Conservation (phyloP, 73 alveolate genomes). For the Paramecium pentaurelia region DNA sequence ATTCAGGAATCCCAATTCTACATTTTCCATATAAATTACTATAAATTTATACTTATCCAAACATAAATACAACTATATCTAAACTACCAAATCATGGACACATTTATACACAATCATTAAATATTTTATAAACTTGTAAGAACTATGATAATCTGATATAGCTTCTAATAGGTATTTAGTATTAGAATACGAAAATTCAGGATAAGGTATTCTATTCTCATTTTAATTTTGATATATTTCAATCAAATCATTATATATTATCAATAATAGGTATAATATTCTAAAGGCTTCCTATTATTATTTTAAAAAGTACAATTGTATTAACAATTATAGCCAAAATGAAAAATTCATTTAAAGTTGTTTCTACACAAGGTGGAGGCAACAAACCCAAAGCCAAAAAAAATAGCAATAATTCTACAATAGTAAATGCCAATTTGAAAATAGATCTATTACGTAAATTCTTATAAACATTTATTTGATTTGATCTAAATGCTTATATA, state of each 20-base stretch:
- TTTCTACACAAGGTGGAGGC: not conserved
- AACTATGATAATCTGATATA: not conserved
- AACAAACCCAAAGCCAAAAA: not conserved
- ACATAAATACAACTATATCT: not conserved
- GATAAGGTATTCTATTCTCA: not conserved
- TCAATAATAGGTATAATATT: not conserved
- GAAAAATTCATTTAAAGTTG: not conserved
- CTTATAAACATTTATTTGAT: not conserved
- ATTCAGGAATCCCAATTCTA: not conserved
- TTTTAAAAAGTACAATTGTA: not conserved
- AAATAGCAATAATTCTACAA: not conserved
- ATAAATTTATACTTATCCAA: not conserved
- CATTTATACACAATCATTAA: not conserved
- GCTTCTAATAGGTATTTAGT: not conserved
- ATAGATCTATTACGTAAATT: not conserved
- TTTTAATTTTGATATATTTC: not conserved
- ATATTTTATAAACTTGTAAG: not conserved
- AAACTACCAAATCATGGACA: not conserved
- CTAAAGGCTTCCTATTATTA: not conserved
- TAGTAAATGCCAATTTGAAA: not conserved
- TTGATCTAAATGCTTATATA: not conserved
- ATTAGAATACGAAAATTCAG: not conserved
- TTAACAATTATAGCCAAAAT: not conserved
- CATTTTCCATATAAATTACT: not conserved
- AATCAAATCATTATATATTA: not conserved